Evolutionary conservation across 495 filamentous ascomycete genomes (phyloP).

Genomic region (Parmelia sp.): DNA sequence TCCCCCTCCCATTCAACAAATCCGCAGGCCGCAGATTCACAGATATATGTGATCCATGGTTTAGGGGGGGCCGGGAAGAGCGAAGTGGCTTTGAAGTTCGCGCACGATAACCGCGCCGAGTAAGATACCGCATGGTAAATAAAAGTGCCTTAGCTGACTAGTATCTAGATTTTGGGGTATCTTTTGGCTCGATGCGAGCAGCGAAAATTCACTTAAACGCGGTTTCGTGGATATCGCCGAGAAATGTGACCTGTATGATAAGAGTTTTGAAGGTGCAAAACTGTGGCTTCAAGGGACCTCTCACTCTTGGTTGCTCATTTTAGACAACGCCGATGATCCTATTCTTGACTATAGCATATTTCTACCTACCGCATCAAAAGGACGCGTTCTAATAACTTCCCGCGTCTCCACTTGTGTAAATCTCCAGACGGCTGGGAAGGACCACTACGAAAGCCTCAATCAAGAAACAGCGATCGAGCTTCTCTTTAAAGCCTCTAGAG

Average conservation of each 20-base stretch:
- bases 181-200: slow-evolving; percentile 4
- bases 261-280: not conserved
- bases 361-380: not conserved
- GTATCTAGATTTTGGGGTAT: not conserved
- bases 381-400: not conserved
- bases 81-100: slow-evolving; percentile 1
- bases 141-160: not conserved
- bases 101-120: not conserved
- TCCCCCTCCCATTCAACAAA: not conserved
- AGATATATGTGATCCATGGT: not conserved
- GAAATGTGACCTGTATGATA: not conserved
- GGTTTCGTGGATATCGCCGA: not conserved
- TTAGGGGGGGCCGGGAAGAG: not conserved
- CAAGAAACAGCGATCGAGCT: not conserved
- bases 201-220: not conserved
- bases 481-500: not conserved
- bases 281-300: not conserved
- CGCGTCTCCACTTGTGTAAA: not conserved
- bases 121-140: not conserved
- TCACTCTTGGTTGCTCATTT: slow-evolving; percentile 2
- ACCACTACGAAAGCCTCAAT: not conserved
- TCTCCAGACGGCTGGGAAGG: not conserved
- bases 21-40: not conserved
- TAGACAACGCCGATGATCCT: not conserved
- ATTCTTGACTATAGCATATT: not conserved